Base-by-base conservation (phyloP, 1,284 basidiomycete genomes). In the Veloporphyrellus conicus region DNA sequence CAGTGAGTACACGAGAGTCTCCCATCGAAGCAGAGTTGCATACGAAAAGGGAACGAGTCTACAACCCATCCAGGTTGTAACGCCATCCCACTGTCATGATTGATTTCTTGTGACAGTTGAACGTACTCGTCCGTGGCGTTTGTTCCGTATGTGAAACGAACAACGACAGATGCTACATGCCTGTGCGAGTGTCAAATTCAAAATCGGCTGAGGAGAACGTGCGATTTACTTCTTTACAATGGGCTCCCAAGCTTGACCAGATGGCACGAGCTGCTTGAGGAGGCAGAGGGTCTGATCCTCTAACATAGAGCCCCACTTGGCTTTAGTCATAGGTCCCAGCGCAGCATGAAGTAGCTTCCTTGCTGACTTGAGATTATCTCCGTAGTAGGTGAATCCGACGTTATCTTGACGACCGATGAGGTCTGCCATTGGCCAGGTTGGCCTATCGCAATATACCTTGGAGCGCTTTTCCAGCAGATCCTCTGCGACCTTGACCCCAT, bases 401-500 rank as follows among this genome's bases (percentile, higher is more conserved):
- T 49, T 49, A 49, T 42, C 29, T 33, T 49, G 48, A 19, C 66
- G 69, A 41, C 68, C 69, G 20, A 70, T 56, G 15, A 70, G 54
- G 42, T 71, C 64, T 31, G 22, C 40, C 53, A 54, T 54, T 20
- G 48, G 38, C 48, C 66, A 54, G 25, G 52, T 43, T 3, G 70
- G 68, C 10, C 70, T 61, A 36, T 67, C 64, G 1, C 68, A 68
- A 53, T 71, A 71, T 47, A 68, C 67, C 31, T 57, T 50, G 41
- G 64, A 63, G 45, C 66, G 61, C 54, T 64, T 66, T 44, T 71
- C 67, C 18, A 72, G 60, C 20, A 72, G 36, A n/a, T 67, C 66
- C 16, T 58, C 31, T 0, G 68, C 67, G 29, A 55, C 53, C 37
- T 66, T 50, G 15, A 61, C 41, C 2, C 66, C 66, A 50, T 70